Conservation (phyloP, 2,329 filamentous ascomycete genomes). For the Aspergillus costaricaensis region DNA sequence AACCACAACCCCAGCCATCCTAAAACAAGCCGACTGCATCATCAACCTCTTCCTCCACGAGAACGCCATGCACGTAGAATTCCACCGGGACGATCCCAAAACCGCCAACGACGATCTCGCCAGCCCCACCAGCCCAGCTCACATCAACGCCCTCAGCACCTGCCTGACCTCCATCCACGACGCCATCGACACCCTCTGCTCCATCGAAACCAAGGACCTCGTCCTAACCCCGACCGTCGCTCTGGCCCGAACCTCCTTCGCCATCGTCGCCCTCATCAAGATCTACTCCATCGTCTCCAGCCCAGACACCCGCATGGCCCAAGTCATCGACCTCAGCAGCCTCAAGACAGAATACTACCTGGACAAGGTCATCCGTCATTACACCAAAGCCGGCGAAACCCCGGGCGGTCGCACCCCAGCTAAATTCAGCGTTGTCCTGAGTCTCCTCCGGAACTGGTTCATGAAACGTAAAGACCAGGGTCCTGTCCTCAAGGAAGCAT, state of each 20-base stretch:
- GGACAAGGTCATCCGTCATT: slow-evolving; percentile 68
- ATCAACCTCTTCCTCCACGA: slow-evolving; percentile 75
- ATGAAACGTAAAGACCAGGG: slow-evolving; percentile 49
- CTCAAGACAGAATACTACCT: slow-evolving; percentile 69
- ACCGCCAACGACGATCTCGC: slow-evolving; percentile 25
- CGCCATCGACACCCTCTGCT: slow-evolving; percentile 65
- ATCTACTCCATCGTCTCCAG: slow-evolving; percentile 68
- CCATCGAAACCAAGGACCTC: slow-evolving; percentile 60
- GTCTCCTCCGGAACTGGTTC: slow-evolving; percentile 72
- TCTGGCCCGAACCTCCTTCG: slow-evolving; percentile 71
- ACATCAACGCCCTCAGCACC: slow-evolving; percentile 67
- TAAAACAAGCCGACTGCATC: slow-evolving; percentile 65
- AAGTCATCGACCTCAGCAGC: slow-evolving; percentile 67
- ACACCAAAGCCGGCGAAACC: slow-evolving; percentile 63
- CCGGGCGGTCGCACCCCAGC: slow-evolving; percentile 66
- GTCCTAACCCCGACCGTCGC: slow-evolving; percentile 69
- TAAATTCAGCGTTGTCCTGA: slow-evolving; percentile 71
- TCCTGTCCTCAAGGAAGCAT: slow-evolving; percentile 26
- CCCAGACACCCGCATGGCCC: slow-evolving; percentile 66
- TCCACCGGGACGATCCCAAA: slow-evolving; percentile 49
- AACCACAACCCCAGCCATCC: slow-evolving; percentile 50
- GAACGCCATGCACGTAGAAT: slow-evolving; percentile 68
- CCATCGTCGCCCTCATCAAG: slow-evolving; percentile 71
- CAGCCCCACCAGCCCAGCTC: slow-evolving; percentile 55
- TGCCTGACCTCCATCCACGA: slow-evolving; percentile 68